Base-by-base conservation (phyloP, 257 asterid genomes). In the Knoxia roxburghii region DNA sequence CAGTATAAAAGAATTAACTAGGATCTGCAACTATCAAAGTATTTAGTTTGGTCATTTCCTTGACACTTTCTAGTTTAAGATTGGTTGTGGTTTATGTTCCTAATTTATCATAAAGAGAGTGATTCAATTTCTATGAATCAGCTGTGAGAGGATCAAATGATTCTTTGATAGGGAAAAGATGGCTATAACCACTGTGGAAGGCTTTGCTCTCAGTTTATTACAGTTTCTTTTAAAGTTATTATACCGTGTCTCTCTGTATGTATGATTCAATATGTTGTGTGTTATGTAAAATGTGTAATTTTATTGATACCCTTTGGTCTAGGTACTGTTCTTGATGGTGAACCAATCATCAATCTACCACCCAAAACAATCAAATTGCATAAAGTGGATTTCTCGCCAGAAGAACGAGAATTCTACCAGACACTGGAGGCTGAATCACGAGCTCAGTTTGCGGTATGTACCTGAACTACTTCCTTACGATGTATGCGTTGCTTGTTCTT, bases 371-470 rank as follows among this genome's bases (percentile, higher is more conserved):
- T 93, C 70, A 84, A 86, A 71, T 78, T 93, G 87, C 86, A 73
- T 68, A 86, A 81, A 60, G 80, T 93, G 82, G 96, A 90, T 53
- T 93, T 93, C 79, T 88, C 99, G 7, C 68, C 74, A 43, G 95
- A 86, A 78, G 97, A 93, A 75, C 85, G 96, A 8, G 87, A 83
- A 40, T 93, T 90, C 84, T 93, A 93, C 81, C 62, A 83, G 83
- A 81, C 80, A 68, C 97, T 93, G 21, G 99, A 93, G 81, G 88
- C 95, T 68, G 89, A 84, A 20, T 93, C 99, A 33, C 91, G 91
- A 43, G 96, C 99, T 76, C 96, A 90, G 73, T 93, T 88, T 80
- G 99, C 99, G 29, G 99, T 94, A 87, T 78, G 95, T 81, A 74
- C 54, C 58, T 50, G 26, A 50, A 69, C 61, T 48, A 53, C 68